phyloP scores from a whole-genome alignment of 805 yeast genomes.

The Tetrapisispora nanseiensis region DNA sequence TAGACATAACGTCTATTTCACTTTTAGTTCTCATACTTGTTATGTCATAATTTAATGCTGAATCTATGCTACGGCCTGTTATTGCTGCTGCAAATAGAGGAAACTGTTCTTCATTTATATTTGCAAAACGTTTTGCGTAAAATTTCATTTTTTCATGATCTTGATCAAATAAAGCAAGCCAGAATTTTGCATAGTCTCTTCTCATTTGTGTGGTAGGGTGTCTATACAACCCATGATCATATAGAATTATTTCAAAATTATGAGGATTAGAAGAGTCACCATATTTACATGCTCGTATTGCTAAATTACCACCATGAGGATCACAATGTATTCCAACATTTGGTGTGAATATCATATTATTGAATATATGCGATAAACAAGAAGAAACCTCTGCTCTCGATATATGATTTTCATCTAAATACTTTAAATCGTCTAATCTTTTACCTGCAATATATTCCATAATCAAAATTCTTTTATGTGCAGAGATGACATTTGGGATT shows the following conservation, averaged over 20 bases:
- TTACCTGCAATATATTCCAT: constrained; percentile 85
- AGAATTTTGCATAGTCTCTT: constrained; percentile 77
- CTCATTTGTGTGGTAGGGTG: constrained; percentile 69
- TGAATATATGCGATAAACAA: constrained; percentile 83
- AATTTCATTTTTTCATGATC: constrained; percentile 55
- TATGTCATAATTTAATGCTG: constrained; percentile 59
- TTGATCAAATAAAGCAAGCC: constrained; percentile 79
- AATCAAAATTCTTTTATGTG: constrained; percentile 61
- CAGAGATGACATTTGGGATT: constrained; percentile 61
- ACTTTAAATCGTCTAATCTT: constrained; percentile 67
- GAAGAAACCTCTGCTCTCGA: constrained; percentile 69
- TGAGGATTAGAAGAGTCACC: constrained; percentile 33
- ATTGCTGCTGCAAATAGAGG: constrained; percentile 85
- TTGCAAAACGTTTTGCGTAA: constrained; percentile 73
- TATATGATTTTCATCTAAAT: constrained; percentile 52
- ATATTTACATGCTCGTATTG: constrained; percentile 45
- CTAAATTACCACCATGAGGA: constrained; percentile 96
- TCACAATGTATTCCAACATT: constrained; percentile 91
- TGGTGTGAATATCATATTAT: constrained; percentile 91
- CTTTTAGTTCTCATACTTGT: constrained; percentile 41
- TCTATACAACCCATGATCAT: constrained; percentile 92
- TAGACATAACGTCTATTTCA: constrained; percentile 63
- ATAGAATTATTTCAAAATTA: constrained; percentile 83
- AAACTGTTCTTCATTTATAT: constrained; percentile 66
- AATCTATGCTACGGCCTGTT: constrained; percentile 83